Evolutionary conservation across 75 land plant species (phyloP), one percentile per base, ranked within the genome.

Genomic region (Cryptomeria japonica): DNA sequence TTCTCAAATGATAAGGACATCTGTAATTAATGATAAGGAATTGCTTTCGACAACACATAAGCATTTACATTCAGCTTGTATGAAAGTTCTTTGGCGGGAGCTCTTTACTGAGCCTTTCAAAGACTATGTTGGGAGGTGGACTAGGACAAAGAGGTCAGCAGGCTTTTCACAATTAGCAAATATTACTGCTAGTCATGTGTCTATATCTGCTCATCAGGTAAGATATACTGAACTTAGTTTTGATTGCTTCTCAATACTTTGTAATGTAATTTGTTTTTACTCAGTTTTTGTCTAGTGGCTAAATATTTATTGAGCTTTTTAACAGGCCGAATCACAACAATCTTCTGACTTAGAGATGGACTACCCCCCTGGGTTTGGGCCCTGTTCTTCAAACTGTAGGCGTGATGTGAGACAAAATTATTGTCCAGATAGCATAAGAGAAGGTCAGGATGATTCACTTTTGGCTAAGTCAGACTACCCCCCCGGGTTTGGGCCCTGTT

Each of bases 71-170:
- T 83, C 88, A 86, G 88, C 89, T n/a, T 91, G 89, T 83, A 87
- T 91, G 90, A 86, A 93, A 91, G 89, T 91, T 10, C 41, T 92
- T 44, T 95, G 96, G 96, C 89, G 91, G 89, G 91, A 90, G 51
- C 90, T 95, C 80, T 91, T 91, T 77, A 89, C 87, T 89, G 94
- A 93, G 79, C 73, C 87, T 32, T 58, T 95, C 36, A 85, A 89
- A 19, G 90, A 91, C 0, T 90, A 84, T 87, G 36, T 86, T 22
- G 83, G 79, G 37, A 18, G 86, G n/a, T 93, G 96, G 96, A 86
- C 92, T 44, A 92, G 84, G 88, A 87, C 82, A 49, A 93, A 89
- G 64, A 88, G 88, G 15, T 90, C 93, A 92, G 88, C 85, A 86
- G 18, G 9, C 1, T 31, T 25, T 85, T 53, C 87, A 72, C 70